These are phyloP conservation scores for Yamadazyma triangularis DNA, from an alignment of 1,139 yeast genomes.

Conservation along the genomic window DNA sequence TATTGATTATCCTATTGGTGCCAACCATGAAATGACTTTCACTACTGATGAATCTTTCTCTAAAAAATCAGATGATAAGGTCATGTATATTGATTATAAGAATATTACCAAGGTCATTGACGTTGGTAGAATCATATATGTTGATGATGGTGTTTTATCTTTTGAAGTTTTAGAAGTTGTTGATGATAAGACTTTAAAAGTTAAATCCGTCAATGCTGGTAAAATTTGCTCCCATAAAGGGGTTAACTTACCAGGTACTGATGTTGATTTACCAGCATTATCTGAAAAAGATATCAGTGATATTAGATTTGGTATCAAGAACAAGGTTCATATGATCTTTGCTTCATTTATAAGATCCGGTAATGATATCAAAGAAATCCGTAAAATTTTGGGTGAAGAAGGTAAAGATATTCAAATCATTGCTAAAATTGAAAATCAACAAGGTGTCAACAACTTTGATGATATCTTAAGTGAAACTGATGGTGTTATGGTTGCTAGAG, in stretches of 20 bases:
- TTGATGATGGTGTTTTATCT: constrained; percentile 97
- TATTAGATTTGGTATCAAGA: constrained; percentile 90
- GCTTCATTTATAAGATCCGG: constrained; percentile 98
- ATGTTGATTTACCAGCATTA: constrained; percentile 96
- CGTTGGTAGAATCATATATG: constrained; percentile 82
- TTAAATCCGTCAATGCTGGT: constrained; percentile 89
- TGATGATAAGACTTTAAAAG: constrained; percentile 78
- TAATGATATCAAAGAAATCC: constrained; percentile 81
- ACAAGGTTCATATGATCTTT: constrained; percentile 95
- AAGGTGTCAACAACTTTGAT: constrained; percentile 99
- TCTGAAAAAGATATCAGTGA: constrained; percentile 95
- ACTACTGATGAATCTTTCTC: constrained; percentile 84
- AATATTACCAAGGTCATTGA: constrained; percentile 93
- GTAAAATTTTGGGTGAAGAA: constrained; percentile 93
- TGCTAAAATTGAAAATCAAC: constrained; percentile 97
- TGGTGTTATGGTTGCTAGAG: constrained; percentile 99
- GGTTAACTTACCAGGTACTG: constrained; percentile 98
- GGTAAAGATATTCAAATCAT: constrained; percentile 95
- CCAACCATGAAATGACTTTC: constrained; percentile 89
- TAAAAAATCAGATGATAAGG: constrained; percentile 64
- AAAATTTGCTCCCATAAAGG: constrained; percentile 97
- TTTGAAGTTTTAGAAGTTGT: constrained; percentile 84
- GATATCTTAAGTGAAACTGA: constrained; percentile 91
- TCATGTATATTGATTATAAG: constrained; percentile 90
- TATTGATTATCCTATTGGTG: constrained; percentile 73